Percentiles rank a stretch among this genome's conserved stretches.
These are phyloP conservation scores for Penicillium waksmanii DNA, from an alignment of 495 filamentous ascomycete genomes.

Conservation along the genomic window DNA sequence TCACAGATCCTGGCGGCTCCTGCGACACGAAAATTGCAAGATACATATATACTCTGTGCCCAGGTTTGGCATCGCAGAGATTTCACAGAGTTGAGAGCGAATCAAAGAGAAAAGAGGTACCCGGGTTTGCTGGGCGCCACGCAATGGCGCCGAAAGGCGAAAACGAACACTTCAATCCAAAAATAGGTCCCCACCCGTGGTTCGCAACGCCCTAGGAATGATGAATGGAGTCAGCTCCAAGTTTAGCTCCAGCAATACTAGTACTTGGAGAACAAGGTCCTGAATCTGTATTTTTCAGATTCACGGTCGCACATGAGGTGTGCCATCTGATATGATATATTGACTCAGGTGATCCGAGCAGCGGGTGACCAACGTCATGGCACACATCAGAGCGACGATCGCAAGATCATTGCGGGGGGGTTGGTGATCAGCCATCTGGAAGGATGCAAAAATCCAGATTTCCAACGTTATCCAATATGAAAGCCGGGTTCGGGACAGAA, in stretches of 20 bases:
- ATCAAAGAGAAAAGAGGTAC: neutral
- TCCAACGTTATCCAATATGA: neutral
- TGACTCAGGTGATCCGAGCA: neutral
- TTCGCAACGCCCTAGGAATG: conserved; percentile 1
- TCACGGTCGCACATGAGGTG: neutral
- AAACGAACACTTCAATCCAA: neutral
- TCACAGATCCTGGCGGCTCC: conserved; percentile 1
- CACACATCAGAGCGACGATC: neutral
- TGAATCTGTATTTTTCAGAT: too few relatives aligned
- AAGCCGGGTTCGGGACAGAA: neutral
- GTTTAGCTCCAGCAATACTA: neutral
- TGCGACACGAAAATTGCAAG: neutral
- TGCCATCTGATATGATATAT: neutral
- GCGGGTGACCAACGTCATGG: neutral
- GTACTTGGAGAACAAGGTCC: neutral
- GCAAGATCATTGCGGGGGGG: conserved; percentile 2
- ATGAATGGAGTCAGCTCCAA: neutral
- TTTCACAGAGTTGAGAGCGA: neutral
- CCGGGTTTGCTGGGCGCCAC: conserved; percentile 1
- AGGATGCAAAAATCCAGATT: neutral
- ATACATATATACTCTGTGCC: neutral
- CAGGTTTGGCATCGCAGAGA: neutral
- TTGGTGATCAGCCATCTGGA: conserved; percentile 1
- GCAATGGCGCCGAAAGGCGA: conserved; percentile 1
- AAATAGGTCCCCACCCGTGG: conserved; percentile 1